Base-by-base conservation (phyloP, 495 filamentous ascomycete genomes). In the Xylaria scruposa region DNA sequence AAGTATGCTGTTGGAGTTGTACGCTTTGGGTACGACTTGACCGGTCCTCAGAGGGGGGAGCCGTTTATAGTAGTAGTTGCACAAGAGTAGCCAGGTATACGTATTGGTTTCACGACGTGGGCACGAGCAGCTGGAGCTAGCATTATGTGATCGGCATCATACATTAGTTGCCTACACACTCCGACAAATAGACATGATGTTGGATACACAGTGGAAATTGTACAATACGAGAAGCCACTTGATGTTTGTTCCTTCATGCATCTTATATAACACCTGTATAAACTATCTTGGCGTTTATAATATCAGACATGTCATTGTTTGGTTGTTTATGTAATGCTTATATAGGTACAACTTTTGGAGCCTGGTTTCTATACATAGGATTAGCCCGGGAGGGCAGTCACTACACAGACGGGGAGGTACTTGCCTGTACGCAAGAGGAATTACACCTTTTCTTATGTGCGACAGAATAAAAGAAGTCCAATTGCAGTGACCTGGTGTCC, bases 161-260 rank as follows among this genome's bases (percentile, higher is more conserved):
- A 9, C 17, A 17, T 62, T 42, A 24, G 17, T n/a, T 42, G 0
- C 24, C 24, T 33, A 1, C 26, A 33, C 4, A 0, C 24, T 15
- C n/a, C 33, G 13, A 7, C 0, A 10, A 8, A 15, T 61, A 24
- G n/a, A 21, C 0, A 17, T 36, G 26, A 4, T 19, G 3, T 4
- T 36, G n/a, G 24, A 24, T 0, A 47, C 8, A 10, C 0, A 12
- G 31, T 15, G 51, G 2, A 56, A 8, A 15, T 17, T 44, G 17
- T 26, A 58, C 49, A 15, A 56, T 21, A n/a, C 67, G 31, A 58
- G 67, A 61, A 70, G 44, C 40, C 36, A 44, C 67, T 26, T 24
- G 17, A 10, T 26, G 29, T 53, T 51, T 51, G 44, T 13, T 47
- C 36, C 36, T 38, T 8, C 36, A 38, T 38, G 36, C 36, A 38